Evolutionary conservation across 176 grass and related monocot genomes (phyloP).

Genomic region (Oryza meyeriana): DNA sequence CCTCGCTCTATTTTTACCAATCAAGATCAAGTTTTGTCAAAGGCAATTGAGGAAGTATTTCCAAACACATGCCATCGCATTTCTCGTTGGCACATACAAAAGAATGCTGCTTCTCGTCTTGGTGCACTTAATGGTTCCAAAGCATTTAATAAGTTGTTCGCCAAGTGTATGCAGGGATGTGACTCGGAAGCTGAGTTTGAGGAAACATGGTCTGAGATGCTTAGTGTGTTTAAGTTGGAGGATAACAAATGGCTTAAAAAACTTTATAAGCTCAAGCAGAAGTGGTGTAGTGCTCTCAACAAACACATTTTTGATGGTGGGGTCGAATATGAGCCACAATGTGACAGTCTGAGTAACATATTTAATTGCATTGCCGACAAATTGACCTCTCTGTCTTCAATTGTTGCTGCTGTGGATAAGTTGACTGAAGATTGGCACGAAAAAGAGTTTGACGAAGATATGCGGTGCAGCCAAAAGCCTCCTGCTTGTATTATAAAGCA

Average conservation of each 20-base stretch:
- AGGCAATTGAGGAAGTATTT: constrained; percentile 69
- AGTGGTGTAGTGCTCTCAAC: constrained; percentile 78
- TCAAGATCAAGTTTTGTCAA: constrained; percentile 62
- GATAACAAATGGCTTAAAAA: constrained; percentile 87
- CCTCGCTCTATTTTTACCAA: constrained; percentile 73
- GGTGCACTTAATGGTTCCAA: constrained; percentile 68
- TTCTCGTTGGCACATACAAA: constrained; percentile 68
- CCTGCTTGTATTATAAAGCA: constrained; percentile 63
- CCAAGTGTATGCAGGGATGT: constrained; percentile 69
- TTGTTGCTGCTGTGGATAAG: constrained; percentile 53
- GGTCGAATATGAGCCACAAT: constrained; percentile 62
- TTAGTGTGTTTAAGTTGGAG: constrained; percentile 62
- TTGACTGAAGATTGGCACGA: constrained; percentile 59
- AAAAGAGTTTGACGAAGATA: constrained; percentile 77
- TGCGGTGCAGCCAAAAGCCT: constrained; percentile 54
- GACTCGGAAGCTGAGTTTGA: constrained; percentile 67
- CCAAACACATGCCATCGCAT: constrained; percentile 64
- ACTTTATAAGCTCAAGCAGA: constrained; percentile 64
- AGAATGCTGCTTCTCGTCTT: constrained; percentile 63
- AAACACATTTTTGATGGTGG: constrained; percentile 69
- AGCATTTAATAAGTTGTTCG: constrained; percentile 64
- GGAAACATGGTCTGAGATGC: constrained; percentile 66
- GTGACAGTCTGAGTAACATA: constrained; percentile 68
- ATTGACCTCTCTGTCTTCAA: constrained; percentile 35
- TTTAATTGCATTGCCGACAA: constrained; percentile 58